Base-by-base conservation (phyloP, 306 rosid genomes). In the Carpinus viminea region DNA sequence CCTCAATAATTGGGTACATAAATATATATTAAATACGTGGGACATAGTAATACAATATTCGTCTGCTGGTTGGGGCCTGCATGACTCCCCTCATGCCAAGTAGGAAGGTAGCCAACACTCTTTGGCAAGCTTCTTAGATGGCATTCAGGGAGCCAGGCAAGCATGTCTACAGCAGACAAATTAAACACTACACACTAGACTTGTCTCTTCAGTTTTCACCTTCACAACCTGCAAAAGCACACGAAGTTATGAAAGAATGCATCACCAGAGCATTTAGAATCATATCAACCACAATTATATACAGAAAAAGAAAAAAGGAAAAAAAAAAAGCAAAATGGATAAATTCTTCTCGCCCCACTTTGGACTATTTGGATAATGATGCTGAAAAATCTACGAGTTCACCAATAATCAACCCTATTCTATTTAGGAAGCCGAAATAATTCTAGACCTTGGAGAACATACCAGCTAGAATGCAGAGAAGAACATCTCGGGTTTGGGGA, bases 131-230 rank as follows among this genome's bases (percentile, higher is more conserved):
- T 86, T 78, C 84, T 77, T 86, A 92, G 15, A 86, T 92, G 97
- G 93, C 96, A 90, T 92, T 74, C 95, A 92, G 92, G 97, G 92
- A 92, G 93, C 92, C 96, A 92, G 95, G 92, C 97, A 87, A 52
- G 69, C 77, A 11, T 52, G 64, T 34, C 65, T 43, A n/a, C 31
- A 68, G 51, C 54, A 66, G 31, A 55, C 68, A 24, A 31, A 31
- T 31, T 31, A 31, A 7, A 17, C 2, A 48, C 69, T 72, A 57
- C 26, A 57, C 26, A 68, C 10, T 10, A 21, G 34, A 9, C 6
- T 4, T 10, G 50, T 16, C 26, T 13, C 24, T 6, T 26, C 26
- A 73, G 12, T 20, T 78, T 72, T 56, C 5, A 57, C 36, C 79
- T 75, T 56, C 24, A 57, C 52, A 65, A 38, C 71, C 48, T 65